Evolutionary conservation across 331 rosid genomes (phyloP).

Genomic region (Pyrus hybrid): DNA sequence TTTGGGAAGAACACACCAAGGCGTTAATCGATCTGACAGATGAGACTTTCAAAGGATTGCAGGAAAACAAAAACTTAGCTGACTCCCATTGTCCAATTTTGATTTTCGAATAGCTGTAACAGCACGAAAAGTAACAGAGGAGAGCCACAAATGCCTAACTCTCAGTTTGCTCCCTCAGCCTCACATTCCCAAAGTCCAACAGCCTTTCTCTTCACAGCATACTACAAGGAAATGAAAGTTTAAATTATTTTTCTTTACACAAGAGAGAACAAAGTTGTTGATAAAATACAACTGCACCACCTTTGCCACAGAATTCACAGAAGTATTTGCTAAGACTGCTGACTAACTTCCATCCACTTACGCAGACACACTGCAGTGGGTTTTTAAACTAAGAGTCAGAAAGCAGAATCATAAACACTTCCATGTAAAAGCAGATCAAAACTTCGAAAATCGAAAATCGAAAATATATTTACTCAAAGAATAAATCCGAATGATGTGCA

Average conservation of each 20-base stretch:
- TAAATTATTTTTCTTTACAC: neutral
- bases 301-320: slow-evolving; percentile 83
- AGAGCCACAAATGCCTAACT: slow-evolving; percentile 18
- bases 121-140: neutral
- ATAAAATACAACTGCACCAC: slow-evolving; percentile 1
- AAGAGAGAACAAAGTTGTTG: neutral
- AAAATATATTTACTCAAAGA: too few relatives aligned
- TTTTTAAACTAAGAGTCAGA: slow-evolving; percentile 31
- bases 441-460: too few relatives aligned
- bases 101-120: neutral
- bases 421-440: neutral
- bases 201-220: slow-evolving; percentile 82
- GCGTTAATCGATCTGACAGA: neutral
- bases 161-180: slow-evolving; percentile 93
- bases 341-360: slow-evolving; percentile 82
- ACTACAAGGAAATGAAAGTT: slow-evolving; percentile 22
- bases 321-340: slow-evolving; percentile 54
- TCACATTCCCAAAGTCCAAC: slow-evolving; percentile 91
- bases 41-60: neutral
- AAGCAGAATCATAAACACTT: neutral
- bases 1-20: neutral
- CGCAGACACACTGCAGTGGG: slow-evolving; percentile 83
- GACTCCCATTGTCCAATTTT: neutral
- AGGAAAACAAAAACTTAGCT: neutral
- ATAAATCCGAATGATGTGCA: too few relatives aligned